These are phyloP conservation scores for Pseudopyricularia cyperi DNA, from an alignment of 2,329 filamentous ascomycete species.

Conservation along the genomic window DNA sequence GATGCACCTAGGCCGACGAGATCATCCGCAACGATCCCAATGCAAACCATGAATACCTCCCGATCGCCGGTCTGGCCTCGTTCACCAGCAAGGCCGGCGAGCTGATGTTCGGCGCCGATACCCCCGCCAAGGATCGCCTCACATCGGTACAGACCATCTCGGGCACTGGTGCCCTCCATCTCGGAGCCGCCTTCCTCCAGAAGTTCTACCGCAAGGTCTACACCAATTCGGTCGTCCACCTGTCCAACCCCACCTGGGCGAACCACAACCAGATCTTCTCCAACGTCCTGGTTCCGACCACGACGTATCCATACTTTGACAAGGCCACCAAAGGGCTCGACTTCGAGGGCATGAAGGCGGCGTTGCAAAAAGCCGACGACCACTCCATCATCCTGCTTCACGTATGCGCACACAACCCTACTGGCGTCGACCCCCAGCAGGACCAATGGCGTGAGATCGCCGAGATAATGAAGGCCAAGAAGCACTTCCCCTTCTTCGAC, in stretches of 20 bases:
- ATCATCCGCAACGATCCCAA: slow-evolving; percentile 77
- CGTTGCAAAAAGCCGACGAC: slow-evolving; percentile 58
- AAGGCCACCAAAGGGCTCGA: slow-evolving; percentile 81
- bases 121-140: slow-evolving; percentile 73
- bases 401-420: slow-evolving; percentile 96
- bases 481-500: slow-evolving; percentile 97
- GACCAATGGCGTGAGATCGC: slow-evolving; percentile 94
- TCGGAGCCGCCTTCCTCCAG: slow-evolving; percentile 85
- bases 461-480: slow-evolving; percentile 57
- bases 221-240: slow-evolving; percentile 51
- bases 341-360: slow-evolving; percentile 72
- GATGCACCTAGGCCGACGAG: slow-evolving; percentile 61
- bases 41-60: slow-evolving; percentile 96
- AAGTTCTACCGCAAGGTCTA: slow-evolving; percentile 73
- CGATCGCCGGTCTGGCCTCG: slow-evolving; percentile 75
- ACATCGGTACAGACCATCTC: slow-evolving; percentile 89
- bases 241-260: slow-evolving; percentile 93
- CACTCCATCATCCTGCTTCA: slow-evolving; percentile 83
- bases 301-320: slow-evolving; percentile 88
- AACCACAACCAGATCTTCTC: slow-evolving; percentile 98
- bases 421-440: slow-evolving; percentile 84
- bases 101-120: slow-evolving; percentile 70
- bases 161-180: slow-evolving; percentile 86
- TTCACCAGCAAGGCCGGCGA: slow-evolving; percentile 88
- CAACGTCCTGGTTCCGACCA: slow-evolving; percentile 70